Conservation (phyloP, 768 basidiomycete genomes). For the Rubroboletus pulcherrimus region DNA sequence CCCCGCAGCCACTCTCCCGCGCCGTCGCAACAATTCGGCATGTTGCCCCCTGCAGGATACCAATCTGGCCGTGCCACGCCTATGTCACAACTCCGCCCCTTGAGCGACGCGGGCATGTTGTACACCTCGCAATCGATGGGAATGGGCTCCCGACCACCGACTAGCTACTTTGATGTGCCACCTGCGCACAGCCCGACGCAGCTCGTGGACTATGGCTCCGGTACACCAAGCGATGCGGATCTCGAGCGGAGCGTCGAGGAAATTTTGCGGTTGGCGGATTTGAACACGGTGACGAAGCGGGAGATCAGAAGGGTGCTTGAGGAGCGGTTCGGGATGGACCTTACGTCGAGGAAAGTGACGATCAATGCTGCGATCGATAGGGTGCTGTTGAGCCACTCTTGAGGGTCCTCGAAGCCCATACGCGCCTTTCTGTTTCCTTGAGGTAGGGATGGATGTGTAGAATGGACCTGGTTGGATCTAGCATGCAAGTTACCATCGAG, state of each 20-base stretch:
- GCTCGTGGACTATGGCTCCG: constrained; percentile 38
- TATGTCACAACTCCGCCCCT: constrained; percentile 40
- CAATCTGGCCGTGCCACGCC: constrained; percentile 78
- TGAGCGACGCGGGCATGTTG: constrained; percentile 36
- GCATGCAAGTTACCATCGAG: constrained; percentile 10
- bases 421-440: not conserved
- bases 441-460: constrained; percentile 8
- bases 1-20: constrained; percentile 70
- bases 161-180: constrained; percentile 74
- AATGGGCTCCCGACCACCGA: constrained; percentile 63
- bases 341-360: constrained; percentile 63
- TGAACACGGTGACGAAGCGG: constrained; percentile 90
- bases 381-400: constrained; percentile 51
- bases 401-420: not conserved
- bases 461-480: constrained; percentile 25
- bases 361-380: constrained; percentile 81
- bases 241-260: constrained; percentile 73
- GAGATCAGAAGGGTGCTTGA: constrained; percentile 83
- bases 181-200: constrained; percentile 49
- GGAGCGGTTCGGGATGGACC: constrained; percentile 72
- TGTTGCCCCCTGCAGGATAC: constrained; percentile 59
- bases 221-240: constrained; percentile 61
- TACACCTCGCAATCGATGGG: constrained; percentile 63
- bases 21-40: constrained; percentile 58
- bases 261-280: constrained; percentile 72